Conservation (phyloP, 2,329 filamentous ascomycete species). For the Fusarium udum region DNA sequence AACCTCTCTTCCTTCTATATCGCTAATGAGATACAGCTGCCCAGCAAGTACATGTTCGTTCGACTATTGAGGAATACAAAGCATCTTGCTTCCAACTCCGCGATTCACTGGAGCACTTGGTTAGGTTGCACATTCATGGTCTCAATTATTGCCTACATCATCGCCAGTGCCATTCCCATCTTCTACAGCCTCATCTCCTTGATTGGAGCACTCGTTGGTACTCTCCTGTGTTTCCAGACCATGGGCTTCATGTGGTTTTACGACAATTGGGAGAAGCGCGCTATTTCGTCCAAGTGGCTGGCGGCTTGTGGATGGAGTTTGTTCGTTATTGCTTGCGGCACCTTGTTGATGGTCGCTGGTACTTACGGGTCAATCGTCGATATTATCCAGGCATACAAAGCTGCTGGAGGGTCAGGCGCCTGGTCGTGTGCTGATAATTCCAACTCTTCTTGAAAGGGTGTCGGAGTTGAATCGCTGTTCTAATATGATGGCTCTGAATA, state of each 20-base stretch:
- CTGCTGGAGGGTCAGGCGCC: constrained; percentile 48
- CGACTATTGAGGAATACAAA: constrained; percentile 41
- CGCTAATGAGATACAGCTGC: not conserved
- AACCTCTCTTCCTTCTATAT: rapidly evolving
- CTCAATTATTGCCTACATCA: constrained; percentile 41
- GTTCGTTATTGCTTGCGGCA: constrained; percentile 30
- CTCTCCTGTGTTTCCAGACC: constrained; percentile 43
- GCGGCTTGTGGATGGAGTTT: constrained; percentile 3
- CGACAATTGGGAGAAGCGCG: constrained; percentile 40
- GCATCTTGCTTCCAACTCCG: constrained; percentile 43
- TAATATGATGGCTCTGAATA: too few relatives aligned
- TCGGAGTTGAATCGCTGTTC: rapidly evolving
- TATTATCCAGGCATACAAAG: constrained; percentile 47
- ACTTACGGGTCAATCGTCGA: constrained; percentile 55
- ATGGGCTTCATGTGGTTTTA: constrained; percentile 46
- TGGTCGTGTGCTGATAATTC: constrained; percentile 58
- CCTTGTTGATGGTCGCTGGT: constrained; percentile 55
- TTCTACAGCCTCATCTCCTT: constrained; percentile 42
- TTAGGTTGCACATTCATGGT: constrained; percentile 42
- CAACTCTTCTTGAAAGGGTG: constrained; percentile 23
- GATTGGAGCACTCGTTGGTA: constrained; percentile 44
- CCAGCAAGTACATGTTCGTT: constrained; percentile 24
- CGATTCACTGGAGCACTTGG: constrained; percentile 45
- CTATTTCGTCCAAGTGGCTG: not conserved
- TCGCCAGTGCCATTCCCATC: constrained; percentile 38